phyloP scores from a whole-genome alignment of 495 filamentous ascomycete species.

The Hyaloscypha variabilis region DNA sequence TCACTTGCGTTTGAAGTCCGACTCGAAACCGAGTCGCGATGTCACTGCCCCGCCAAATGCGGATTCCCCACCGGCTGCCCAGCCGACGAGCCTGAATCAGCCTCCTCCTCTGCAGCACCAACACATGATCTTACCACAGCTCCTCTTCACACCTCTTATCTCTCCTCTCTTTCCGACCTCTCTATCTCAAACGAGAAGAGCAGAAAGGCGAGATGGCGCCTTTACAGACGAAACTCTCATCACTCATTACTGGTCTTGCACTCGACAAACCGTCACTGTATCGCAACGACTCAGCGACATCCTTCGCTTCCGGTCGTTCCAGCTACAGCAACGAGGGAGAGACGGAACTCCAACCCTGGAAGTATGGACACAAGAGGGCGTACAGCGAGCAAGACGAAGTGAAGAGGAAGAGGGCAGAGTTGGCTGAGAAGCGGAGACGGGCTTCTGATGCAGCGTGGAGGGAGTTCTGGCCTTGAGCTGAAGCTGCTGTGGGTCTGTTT shows the following conservation, averaged over 20 bases:
- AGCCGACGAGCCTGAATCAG: neutral
- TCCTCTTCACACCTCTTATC: neutral
- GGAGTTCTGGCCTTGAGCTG: conserved; percentile 24
- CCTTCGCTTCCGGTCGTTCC: neutral
- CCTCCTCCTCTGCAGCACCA: neutral
- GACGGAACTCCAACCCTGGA: conserved; percentile 24
- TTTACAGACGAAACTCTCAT: neutral
- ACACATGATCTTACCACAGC: neutral
- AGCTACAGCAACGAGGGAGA: conserved; percentile 6
- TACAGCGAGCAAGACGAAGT: conserved; percentile 22
- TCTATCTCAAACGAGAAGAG: neutral
- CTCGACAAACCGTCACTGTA: neutral
- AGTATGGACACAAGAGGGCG: neutral
- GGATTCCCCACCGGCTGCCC: neutral
- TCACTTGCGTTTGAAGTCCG: neutral
- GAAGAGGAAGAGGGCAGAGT: conserved; percentile 14
- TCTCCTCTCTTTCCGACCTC: neutral
- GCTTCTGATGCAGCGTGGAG: conserved; percentile 19
- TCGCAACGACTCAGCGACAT: neutral
- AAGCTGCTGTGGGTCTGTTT: neutral
- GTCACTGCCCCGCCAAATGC: neutral
- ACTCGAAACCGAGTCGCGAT: neutral
- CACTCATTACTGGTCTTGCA: neutral
- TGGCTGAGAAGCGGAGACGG: neutral
- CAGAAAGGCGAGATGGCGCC: neutral